Evolutionary conservation across 306 rosid genomes (phyloP), one percentile per base, ranked within the genome.

Genomic region (Lathyrus sativus): DNA sequence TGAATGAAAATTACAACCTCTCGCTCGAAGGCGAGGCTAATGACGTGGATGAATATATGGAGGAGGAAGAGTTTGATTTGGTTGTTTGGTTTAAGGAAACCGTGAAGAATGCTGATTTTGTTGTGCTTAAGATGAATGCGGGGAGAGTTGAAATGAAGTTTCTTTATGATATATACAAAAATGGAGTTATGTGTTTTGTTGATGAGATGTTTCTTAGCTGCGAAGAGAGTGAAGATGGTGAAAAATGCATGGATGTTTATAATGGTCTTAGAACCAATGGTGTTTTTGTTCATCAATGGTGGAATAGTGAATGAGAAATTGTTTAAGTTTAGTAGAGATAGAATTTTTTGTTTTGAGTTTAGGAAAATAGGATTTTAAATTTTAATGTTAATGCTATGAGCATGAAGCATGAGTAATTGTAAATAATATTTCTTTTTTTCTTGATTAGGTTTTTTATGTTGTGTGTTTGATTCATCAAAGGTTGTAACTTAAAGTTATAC

Each of bases 261-360:
- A 71, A 48, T 66, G 91, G 81, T 66, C 93, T 93, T 29, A 81
- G 97, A 57, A 71, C 70, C 81, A 81, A 70, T 45, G 96, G 98
- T 28, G 90, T 93, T 45, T 90, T 73, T 86, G 97, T 88, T 45
- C 98, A 93, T 83, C 98, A 93, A 62, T 88, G 89, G 95, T 90
- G 92, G 90, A 87, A 59, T 74, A 53, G 13, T 45, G 80, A 62
- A 31, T 46, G n/a, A 60, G 13, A 24, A 26, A 45, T 71, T 64
- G 55, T 64, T 1, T 41, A 3, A 7, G 50, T 28, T 51, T 65
- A 45, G 50, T 69, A 58, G 50, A 57, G 26, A 17, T 44, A 18
- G 26, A 62, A 45, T 10, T 17, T 73, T 19, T 67, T 71, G 51
- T 65, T 46, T 50, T 75, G 46, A 62, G 14, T 50, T 46, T 39